Conservation (phyloP, 345 rosid genomes). For the Eucalyptus tenuipes region DNA sequence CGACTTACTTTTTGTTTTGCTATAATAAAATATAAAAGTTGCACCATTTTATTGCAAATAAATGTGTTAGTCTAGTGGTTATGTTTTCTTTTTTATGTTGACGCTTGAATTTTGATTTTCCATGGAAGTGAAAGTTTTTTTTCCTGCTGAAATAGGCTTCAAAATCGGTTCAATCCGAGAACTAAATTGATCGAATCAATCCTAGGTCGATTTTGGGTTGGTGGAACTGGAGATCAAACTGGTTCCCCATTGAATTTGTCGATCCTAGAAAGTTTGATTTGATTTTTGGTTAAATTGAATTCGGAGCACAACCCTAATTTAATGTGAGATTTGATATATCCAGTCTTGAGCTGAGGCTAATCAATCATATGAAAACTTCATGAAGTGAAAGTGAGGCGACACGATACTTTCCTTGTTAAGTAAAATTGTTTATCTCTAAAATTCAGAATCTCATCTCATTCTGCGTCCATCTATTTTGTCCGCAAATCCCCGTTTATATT, state of each 20-base stretch:
- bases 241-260: rapidly evolving
- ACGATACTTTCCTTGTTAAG: background rate
- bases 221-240: rapidly evolving
- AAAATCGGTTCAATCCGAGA: no score
- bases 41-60: background rate
- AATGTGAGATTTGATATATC: background rate
- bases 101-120: no score
- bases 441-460: background rate
- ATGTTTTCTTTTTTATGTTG: background rate
- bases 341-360: background rate
- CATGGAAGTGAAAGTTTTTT: background rate
- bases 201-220: background rate
- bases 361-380: background rate
- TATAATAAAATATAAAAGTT: background rate
- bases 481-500: background rate
- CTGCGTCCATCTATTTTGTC: background rate
- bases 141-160: background rate
- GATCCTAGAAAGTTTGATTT: background rate
- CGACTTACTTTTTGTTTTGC: background rate
- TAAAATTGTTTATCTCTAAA: background rate
- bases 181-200: no score
- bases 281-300: background rate
- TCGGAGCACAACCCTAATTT: background rate
- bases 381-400: background rate
- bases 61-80: background rate